Evolutionary conservation across 1,139 yeast species (phyloP).

Genomic region (Candida smagusa): DNA sequence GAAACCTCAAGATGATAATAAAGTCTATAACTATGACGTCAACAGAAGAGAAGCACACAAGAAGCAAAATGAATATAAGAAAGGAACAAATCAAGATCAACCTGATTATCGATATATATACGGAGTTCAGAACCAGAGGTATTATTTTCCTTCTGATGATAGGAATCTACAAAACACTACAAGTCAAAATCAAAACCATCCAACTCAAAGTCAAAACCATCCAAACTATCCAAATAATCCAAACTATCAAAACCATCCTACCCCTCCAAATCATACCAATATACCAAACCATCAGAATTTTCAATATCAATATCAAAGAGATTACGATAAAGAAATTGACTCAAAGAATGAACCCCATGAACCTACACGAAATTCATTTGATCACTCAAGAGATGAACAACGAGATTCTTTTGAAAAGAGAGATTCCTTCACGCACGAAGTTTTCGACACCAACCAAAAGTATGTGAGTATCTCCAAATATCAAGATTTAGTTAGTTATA

Average conservation of each 20-base stretch:
- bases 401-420: too few relatives aligned
- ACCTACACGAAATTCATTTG: too few relatives aligned
- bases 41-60: neutral
- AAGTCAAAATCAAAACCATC: too few relatives aligned
- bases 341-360: too few relatives aligned
- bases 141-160: too few relatives aligned
- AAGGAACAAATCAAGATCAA: neutral
- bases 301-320: neutral
- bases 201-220: too few relatives aligned
- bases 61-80: neutral
- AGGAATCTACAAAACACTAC: too few relatives aligned
- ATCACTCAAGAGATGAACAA: too few relatives aligned
- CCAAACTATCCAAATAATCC: neutral
- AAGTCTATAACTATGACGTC: neutral
- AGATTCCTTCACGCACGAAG: too few relatives aligned
- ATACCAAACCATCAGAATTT: neutral
- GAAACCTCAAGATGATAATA: slow-evolving; percentile 1
- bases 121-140: too few relatives aligned
- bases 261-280: neutral
- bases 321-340: too few relatives aligned
- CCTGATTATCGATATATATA: too few relatives aligned
- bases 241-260: neutral
- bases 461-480: slow-evolving; percentile 28
- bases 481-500: slow-evolving; percentile 34
- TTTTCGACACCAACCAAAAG: neutral